Conservation (phyloP, 352 stramenopile genomes). For the Phytophthora hybrid region DNA sequence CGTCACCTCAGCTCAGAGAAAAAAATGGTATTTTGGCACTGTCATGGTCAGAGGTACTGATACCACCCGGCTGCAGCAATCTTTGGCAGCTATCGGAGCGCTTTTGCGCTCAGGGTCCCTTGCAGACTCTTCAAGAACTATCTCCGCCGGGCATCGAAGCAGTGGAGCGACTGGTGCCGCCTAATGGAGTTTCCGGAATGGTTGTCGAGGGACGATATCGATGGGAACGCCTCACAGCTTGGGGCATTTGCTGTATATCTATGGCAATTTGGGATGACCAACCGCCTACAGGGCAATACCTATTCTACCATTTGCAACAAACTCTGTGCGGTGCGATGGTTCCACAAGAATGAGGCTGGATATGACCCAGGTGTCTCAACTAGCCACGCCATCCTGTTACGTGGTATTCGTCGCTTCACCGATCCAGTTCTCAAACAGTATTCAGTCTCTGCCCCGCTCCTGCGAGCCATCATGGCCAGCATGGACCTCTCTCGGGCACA, state of each 20-base stretch:
- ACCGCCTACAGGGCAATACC: conserved; percentile 7
- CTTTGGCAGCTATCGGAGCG: conserved; percentile 12
- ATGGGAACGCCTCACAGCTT: conserved; percentile 13
- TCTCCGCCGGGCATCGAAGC: not conserved
- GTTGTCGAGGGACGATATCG: not conserved
- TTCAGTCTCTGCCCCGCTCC: conserved; percentile 19
- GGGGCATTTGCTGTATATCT: conserved; percentile 27
- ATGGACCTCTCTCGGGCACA: too few relatives aligned
- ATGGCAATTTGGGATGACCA: conserved; percentile 29
- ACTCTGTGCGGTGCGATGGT: conserved; percentile 24
- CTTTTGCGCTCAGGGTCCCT: conserved; percentile 14
- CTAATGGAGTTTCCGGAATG: conserved; percentile 10
- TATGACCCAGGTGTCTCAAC: conserved; percentile 4
- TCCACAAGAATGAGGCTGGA: conserved; percentile 18
- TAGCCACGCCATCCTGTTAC: conserved; percentile 19
- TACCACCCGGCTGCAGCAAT: conserved; percentile 8
- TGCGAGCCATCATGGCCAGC: conserved; percentile 3
- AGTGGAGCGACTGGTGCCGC: conserved; percentile 7
- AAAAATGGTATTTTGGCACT: conserved; percentile 4
- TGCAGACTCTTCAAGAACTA: not conserved
- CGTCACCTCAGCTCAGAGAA: not conserved
- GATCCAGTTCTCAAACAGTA: conserved; percentile 27
- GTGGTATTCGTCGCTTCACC: conserved; percentile 25
- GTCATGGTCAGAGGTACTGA: conserved; percentile 3
- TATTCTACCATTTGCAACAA: conserved; percentile 35